Base-by-base conservation (phyloP, 2,329 filamentous ascomycete genomes). In the Alternaria ventricosa region DNA sequence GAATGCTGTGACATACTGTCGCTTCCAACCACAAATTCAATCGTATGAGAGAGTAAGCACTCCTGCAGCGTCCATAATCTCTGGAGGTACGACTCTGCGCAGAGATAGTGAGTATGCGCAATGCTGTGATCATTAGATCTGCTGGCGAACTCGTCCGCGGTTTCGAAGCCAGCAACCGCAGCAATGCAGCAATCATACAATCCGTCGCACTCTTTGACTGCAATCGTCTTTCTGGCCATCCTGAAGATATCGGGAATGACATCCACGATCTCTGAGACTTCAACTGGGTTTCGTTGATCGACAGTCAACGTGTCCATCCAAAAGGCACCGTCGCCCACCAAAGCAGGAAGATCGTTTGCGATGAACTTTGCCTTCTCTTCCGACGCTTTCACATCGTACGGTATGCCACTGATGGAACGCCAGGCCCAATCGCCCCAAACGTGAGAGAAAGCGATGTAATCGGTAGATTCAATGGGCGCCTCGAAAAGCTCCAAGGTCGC, bases 81-180 rank as follows among this genome's bases (percentile, higher is more conserved):
- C 6, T 50, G 47, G 0, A 50, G 47, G 18, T 50, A 50, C 1
- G 46, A 49, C 25, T 49, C 46, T 3, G 46, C 25, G 1, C 46
- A 49, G n/a, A 28, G 6, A 12, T 18, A 2, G 25, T 13, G 3
- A 3, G 0, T 13, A 18, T 1, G 43, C 0, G 2, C 6, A 4
- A 1, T 2, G 6, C 20, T 7, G 7, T 45, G 43, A 13, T 20
- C 43, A 7, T 6, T 2, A 1, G 13, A 6, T 6, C 5, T 45
- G 12, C 2, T 1, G 10, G 3, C 4, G 0, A 45, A 45, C 15
- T 36, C 33, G 2, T 22, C 4, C 1, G 1, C 0, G 5, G 3
- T 9, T 13, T 45, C 0, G n/a, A 45, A 45, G 1, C 18, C 43
- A 22, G 10, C 20, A 18, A 45, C 18, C 7, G 43, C 43, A 22